phyloP scores from a whole-genome alignment of 1,284 basidiomycete genomes.

The Puccinia horiana region DNA sequence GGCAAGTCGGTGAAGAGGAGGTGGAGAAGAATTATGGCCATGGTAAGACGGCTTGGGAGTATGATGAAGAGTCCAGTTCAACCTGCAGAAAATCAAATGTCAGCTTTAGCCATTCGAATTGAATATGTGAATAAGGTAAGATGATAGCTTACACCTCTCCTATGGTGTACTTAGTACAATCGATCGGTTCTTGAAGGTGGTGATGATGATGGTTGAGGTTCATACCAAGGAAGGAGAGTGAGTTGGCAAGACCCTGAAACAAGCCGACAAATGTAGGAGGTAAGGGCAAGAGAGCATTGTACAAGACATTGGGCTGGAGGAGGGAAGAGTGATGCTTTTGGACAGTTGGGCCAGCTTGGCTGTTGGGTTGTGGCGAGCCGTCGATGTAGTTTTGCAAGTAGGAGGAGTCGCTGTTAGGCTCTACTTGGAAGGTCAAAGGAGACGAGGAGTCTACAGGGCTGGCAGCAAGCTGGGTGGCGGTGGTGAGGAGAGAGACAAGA shows the following conservation, averaged over 20 bases:
- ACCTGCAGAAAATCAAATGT: background rate
- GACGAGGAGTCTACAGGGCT: background rate
- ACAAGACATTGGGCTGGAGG: background rate
- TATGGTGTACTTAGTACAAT: constrained; percentile 15
- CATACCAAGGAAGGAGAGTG: background rate
- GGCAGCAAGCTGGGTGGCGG: background rate
- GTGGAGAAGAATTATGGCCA: constrained; percentile 21
- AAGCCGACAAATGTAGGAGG: background rate
- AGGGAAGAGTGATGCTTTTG: background rate
- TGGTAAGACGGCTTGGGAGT: constrained; percentile 28
- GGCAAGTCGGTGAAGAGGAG: constrained; percentile 53
- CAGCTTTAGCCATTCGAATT: background rate
- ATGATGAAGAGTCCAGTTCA: constrained; percentile 28
- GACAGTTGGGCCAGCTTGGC: background rate
- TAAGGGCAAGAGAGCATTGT: background rate
- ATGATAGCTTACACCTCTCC: background rate
- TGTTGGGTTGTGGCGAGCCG: background rate
- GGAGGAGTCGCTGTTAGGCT: background rate
- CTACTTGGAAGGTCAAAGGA: background rate
- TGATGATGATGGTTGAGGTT: background rate
- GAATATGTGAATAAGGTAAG: background rate
- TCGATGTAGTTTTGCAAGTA: background rate
- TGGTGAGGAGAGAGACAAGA: background rate
- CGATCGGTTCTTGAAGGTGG: background rate
- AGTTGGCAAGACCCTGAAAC: background rate